Base-by-base conservation (phyloP, 306 rosid species). In the Begonia masoniana region DNA sequence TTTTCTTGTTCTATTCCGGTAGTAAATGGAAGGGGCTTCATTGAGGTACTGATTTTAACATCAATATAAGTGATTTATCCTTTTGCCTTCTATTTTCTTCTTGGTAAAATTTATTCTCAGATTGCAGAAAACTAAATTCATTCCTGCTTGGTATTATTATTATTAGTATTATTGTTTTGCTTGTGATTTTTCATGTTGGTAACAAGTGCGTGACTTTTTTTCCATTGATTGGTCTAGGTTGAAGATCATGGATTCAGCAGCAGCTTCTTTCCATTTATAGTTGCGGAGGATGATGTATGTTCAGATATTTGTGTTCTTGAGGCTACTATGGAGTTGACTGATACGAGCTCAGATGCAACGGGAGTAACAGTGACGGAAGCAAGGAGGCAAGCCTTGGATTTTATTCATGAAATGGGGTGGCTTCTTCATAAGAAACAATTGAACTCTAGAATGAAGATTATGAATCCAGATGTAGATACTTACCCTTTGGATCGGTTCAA, bases 391-490 rank as follows among this genome's bases (percentile, higher is more conserved):
- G 94, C 94, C 13, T 58, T 85, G 76, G 73, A 82, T 63, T 89
- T 82, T 61, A 35, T 89, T 56, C 89, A 89, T 47, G 97, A 85
- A 78, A 72, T 85, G 73, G 97, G 97, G 65, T 89, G 97, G 95
- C 76, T 89, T 43, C 93, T 89, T 59, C 97, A 85, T 67, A 82
- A 87, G 71, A 74, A 59, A 67, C 82, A 49, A 0, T 54, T 62
- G 58, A 82, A 76, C 62, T 64, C 54, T 67, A 76, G 94, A 73
- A 73, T 85, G 14, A 83, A 87, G 52, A 60, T 56, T 58, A 41
- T 65, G 77, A 76, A 82, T 68, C 87, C 85, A 14, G 71, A 66
- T 56, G 76, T 64, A 43, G 74, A 69, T 51, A 65, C 41, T 43
- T 85, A 82, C 60, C 69, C 88, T 51, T 74, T 82, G 60, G 61